Evolutionary conservation across 345 rosid genomes (phyloP).

Genomic region (Geranium rotundifolium): DNA sequence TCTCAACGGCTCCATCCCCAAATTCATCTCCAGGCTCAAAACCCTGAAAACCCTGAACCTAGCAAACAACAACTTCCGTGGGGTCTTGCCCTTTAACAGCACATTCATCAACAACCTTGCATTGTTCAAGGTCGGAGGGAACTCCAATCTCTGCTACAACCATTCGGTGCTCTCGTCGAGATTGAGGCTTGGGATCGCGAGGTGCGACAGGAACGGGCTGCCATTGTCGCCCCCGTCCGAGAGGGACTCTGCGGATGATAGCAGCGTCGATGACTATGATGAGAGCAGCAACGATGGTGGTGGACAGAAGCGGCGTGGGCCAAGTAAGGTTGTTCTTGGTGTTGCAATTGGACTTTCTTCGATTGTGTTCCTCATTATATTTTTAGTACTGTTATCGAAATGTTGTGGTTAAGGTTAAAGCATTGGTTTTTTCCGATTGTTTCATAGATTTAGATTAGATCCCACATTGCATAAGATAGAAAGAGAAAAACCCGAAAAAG

Average conservation of each 20-base stretch:
- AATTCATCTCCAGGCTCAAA: slow-evolving; percentile 58
- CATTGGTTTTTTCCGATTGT: too few relatives aligned
- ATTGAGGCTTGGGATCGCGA: slow-evolving; percentile 74
- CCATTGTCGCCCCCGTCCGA: slow-evolving; percentile 78
- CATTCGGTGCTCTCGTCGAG: slow-evolving; percentile 53
- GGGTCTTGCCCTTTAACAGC: slow-evolving; percentile 73
- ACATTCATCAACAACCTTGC: slow-evolving; percentile 47
- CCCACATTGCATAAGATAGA: too few relatives aligned
- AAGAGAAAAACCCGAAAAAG: too few relatives aligned
- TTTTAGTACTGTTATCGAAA: slow-evolving; percentile 68
- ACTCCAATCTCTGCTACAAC: slow-evolving; percentile 69
- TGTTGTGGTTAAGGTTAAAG: slow-evolving; percentile 29
- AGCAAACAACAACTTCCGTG: slow-evolving; percentile 56
- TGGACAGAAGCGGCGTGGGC: slow-evolving; percentile 49
- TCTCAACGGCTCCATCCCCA: slow-evolving; percentile 84
- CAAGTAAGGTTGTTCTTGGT: slow-evolving; percentile 80
- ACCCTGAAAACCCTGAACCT: slow-evolving; percentile 57
- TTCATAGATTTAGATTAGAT: too few relatives aligned
- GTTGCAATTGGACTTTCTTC: slow-evolving; percentile 77
- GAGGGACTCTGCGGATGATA: slow-evolving; percentile 31
- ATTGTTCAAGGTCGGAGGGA: slow-evolving; percentile 65
- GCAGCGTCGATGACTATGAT: slow-evolving; percentile 38
- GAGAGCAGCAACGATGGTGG: slow-evolving; percentile 23
- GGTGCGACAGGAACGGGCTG: slow-evolving; percentile 79
- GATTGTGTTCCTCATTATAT: slow-evolving; percentile 71